Base-by-base conservation (phyloP, 805 yeast species). In the Candida ponderosae region DNA sequence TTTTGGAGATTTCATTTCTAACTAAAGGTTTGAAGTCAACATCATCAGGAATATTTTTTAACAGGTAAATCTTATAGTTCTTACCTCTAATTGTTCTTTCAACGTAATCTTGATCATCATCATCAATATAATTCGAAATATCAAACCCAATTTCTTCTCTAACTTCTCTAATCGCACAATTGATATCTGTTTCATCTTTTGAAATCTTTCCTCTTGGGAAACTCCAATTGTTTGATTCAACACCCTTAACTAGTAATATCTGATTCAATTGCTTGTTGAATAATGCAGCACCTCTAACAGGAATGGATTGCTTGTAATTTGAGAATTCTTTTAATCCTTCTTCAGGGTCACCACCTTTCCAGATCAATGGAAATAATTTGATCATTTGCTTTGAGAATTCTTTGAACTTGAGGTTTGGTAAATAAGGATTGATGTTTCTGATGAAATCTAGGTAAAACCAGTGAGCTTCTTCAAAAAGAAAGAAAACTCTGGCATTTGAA, bases 151-250 rank as follows among this genome's bases (percentile, higher is more conserved):
- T 90, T 59, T 93, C 99, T 61, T 93, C 99, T 43, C 72, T 72
- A 18, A 85, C 88, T 57, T 93, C 99, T 50, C 99, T 74, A 13
- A 86, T 60, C 5, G 97, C 97, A 64, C 98, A 94, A 37, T 74
- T 79, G 6, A 77, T 70, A 58, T 93, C 98, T 14, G 78, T 66
- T 63, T 93, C 99, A 53, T 81, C 94, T 55, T 93, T 89, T 29
- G 94, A 85, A 40, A 93, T 93, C 60, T 93, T 93, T 6, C 99
- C 99, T 57, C 96, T 70, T 6, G 99, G 99, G 53, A 93, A 93
- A 7, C 96, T 83, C 97, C 97, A 93, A 1, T 82, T 62, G n/a
- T 70, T 56, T 11, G 88, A 73, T 44, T 85, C 94, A 35, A 79
- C 78, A 4, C 96, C 97, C 53, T 85, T 79, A 5, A 93, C 95